A percentile compares a stretch with the other conserved stretches of the same genome.
Conservation (phyloP, 148 eudicot species). For the Rhododendron ferrugineum region DNA sequence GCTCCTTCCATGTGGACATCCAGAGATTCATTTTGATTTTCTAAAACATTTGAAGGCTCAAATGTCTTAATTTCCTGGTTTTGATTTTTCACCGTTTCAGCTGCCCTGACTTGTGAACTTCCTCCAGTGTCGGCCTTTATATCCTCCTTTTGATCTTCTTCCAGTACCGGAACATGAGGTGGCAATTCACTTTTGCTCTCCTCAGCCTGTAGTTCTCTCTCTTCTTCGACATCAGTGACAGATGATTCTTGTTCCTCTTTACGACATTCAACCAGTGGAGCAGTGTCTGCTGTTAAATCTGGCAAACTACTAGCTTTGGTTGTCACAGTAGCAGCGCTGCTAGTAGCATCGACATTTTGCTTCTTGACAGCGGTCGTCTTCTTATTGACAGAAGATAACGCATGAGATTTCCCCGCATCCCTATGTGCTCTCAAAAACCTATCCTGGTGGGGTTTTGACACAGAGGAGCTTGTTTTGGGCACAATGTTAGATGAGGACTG, state of each 20-base stretch:
- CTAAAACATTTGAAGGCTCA: not conserved
- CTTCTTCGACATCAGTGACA: constrained; percentile 15
- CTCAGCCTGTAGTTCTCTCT: not conserved
- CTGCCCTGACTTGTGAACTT: not conserved
- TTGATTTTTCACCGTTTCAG: not conserved
- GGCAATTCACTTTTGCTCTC: not conserved
- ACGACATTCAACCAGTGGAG: not conserved
- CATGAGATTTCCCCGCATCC: not conserved
- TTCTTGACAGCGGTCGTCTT: not conserved
- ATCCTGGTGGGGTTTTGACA: constrained; percentile 1
- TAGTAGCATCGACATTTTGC: not conserved
- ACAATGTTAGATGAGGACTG: not conserved
- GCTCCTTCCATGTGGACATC: not conserved
- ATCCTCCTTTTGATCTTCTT: constrained; percentile 8
- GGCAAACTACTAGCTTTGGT: not conserved
- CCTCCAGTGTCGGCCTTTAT: not conserved
- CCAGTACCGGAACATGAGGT: not conserved
- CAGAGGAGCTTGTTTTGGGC: not conserved
- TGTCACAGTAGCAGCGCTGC: not conserved
- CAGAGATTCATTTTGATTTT: not conserved
- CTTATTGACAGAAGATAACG: not conserved
- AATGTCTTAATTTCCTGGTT: not conserved
- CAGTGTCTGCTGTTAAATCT: not conserved
- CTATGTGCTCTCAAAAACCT: not conserved
- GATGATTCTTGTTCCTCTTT: constrained; percentile 8